Evolutionary conservation across 495 filamentous ascomycete genomes (phyloP).

Genomic region (Annulohypoxylon moriforme): DNA sequence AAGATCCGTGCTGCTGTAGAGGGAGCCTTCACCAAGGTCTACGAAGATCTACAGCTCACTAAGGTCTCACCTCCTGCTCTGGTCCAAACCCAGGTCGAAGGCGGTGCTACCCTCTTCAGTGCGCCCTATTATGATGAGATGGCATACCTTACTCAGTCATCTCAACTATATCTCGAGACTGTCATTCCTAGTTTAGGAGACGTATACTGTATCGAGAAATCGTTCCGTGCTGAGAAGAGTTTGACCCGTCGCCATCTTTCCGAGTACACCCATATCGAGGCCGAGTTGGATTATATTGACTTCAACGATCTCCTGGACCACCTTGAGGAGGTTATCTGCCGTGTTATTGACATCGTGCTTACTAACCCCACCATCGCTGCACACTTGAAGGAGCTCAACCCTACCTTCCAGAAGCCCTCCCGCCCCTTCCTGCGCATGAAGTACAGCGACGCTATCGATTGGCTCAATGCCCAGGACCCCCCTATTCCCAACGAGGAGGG

Average conservation of each 20-base stretch:
- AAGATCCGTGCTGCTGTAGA: conserved; percentile 89
- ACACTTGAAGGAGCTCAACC: conserved; percentile 86
- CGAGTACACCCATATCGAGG: conserved; percentile 98
- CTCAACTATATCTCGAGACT: conserved; percentile 97
- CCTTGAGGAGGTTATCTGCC: conserved; percentile 88
- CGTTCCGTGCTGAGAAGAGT: conserved; percentile 97
- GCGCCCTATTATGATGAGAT: conserved; percentile 95
- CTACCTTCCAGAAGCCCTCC: conserved; percentile 80
- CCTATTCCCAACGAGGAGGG: conserved; percentile 91
- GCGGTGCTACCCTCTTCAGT: conserved; percentile 92
- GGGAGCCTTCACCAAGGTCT: conserved; percentile 83
- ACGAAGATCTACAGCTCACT: conserved; percentile 78
- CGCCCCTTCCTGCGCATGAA: conserved; percentile 95
- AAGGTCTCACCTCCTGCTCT: conserved; percentile 95
- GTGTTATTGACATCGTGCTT: conserved; percentile 81
- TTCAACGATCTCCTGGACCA: conserved; percentile 94
- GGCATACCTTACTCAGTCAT: conserved; percentile 96
- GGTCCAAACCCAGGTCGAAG: conserved; percentile 99
- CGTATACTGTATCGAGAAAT: conserved; percentile 97
- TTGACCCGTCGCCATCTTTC: conserved; percentile 93
- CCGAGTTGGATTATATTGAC: conserved; percentile 94
- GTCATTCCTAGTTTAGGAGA: conserved; percentile 90
- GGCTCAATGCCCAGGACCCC: conserved; percentile 83
- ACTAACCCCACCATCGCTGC: conserved; percentile 74
- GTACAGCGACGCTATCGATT: conserved; percentile 93